Conservation (phyloP, 139 green algal genomes). For the Closterium sp. region DNA sequence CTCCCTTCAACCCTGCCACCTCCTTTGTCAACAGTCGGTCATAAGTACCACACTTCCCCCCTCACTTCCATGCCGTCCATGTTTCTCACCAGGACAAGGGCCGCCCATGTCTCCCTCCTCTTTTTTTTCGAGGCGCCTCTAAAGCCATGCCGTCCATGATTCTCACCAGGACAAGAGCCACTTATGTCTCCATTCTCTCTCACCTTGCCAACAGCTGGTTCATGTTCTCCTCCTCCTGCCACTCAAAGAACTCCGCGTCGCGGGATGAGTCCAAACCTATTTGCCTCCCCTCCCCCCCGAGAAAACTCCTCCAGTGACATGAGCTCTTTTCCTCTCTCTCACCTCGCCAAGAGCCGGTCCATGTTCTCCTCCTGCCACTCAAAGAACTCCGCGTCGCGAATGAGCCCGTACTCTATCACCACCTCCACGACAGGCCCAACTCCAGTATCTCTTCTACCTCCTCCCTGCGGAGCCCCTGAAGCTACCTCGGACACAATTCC, state of each 20-base stretch:
- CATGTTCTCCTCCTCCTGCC: constrained; percentile 94
- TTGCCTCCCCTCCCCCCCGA: too few relatives aligned
- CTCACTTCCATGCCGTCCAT: too few relatives aligned
- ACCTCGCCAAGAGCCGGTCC: constrained; percentile 68
- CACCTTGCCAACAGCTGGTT: constrained; percentile 66
- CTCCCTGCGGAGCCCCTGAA: not conserved
- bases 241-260: constrained; percentile 89
- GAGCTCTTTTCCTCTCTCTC: too few relatives aligned
- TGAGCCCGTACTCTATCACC: constrained; percentile 99
- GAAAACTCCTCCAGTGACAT: too few relatives aligned
- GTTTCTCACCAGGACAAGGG: too few relatives aligned
- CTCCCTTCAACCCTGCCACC: too few relatives aligned
- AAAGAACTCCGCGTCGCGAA: constrained; percentile 89
- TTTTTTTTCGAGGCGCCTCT: too few relatives aligned
- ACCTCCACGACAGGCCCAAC: constrained; percentile 91
- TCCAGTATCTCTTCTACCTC: not conserved
- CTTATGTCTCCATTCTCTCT: not conserved
- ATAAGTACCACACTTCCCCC: too few relatives aligned
- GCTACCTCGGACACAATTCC: not conserved
- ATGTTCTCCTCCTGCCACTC: constrained; percentile 89
- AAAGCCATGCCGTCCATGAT: too few relatives aligned
- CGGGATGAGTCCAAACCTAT: constrained; percentile 98
- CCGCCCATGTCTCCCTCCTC: too few relatives aligned
- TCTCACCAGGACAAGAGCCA: too few relatives aligned
- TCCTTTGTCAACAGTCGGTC: too few relatives aligned